These are phyloP conservation scores for Phlebiopsis flavidoalba DNA, from an alignment of 768 basidiomycete species.

Conservation along the genomic window DNA sequence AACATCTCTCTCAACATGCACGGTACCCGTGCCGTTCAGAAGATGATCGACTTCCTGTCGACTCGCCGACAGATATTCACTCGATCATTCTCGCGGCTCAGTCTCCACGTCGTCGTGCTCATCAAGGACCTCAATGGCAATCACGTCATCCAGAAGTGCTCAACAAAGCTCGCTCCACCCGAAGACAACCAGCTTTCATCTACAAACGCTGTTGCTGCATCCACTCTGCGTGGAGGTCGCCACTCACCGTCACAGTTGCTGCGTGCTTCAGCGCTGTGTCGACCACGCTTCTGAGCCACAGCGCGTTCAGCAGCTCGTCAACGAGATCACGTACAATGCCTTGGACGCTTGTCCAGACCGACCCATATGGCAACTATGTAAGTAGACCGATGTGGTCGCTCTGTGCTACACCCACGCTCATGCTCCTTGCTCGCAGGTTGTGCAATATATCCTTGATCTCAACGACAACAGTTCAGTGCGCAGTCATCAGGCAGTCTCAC, in stretches of 20 bases:
- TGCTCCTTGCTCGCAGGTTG: conserved; percentile 49
- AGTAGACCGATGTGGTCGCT: conserved; percentile 28
- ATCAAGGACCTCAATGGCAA: conserved; percentile 99
- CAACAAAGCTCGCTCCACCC: conserved; percentile 93
- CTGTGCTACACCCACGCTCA: conserved; percentile 6
- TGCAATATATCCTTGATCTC: conserved; percentile 97
- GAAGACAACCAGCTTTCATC: conserved; percentile 99
- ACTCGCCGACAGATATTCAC: conserved; percentile 94
- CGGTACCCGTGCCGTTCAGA: conserved; percentile 97
- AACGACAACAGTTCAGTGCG: conserved; percentile 98
- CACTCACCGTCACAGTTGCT: conserved; percentile 96
- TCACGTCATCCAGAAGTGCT: conserved; percentile 99
- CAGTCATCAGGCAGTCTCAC: conserved; percentile 92
- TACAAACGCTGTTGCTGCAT: conserved; percentile 99
- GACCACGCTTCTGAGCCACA: conserved; percentile 97
- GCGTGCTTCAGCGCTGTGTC: conserved; percentile 95
- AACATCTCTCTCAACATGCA: conserved; percentile 99
- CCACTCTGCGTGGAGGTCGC: conserved; percentile 99
- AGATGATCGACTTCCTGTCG: conserved; percentile 99
- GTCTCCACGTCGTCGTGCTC: conserved; percentile 95
- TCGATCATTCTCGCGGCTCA: conserved; percentile 88
- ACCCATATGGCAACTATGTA: conserved; percentile 89
- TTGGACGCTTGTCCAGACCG: conserved; percentile 96
- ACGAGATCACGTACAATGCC: conserved; percentile 98
- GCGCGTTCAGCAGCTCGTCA: conserved; percentile 89